A percentile compares a stretch with the other conserved stretches of the same genome.
phyloP scores from a whole-genome alignment of 2,329 filamentous ascomycete species.

The Aspergillus flavus region DNA sequence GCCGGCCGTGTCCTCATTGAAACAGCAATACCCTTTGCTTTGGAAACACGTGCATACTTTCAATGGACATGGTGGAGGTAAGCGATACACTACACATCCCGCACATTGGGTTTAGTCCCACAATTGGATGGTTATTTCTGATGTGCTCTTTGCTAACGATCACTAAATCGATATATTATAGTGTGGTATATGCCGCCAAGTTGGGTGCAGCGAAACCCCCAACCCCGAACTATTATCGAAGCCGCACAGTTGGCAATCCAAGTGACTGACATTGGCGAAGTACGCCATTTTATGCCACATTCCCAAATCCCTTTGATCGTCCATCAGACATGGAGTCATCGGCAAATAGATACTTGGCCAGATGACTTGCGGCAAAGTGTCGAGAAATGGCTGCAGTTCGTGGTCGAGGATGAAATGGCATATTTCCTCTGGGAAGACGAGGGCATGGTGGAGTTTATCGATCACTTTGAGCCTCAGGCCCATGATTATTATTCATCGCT shows the following conservation, averaged over 20 bases:
- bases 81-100: not conserved
- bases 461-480: constrained; percentile 28
- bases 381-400: constrained; percentile 32
- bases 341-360: constrained; percentile 29
- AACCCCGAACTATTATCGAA: not conserved
- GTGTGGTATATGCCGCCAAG: not conserved
- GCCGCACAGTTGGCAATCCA: not conserved
- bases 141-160: not conserved
- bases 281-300: constrained; percentile 2
- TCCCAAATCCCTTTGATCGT: constrained; percentile 34
- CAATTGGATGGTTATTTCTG: not conserved
- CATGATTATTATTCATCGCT: constrained; percentile 24
- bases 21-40: not conserved
- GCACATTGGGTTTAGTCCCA: not conserved
- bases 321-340: constrained; percentile 38
- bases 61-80: not conserved
- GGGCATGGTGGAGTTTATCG: constrained; percentile 31
- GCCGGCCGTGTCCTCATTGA: not conserved
- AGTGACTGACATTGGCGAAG: too few species aligned
- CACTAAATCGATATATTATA: not conserved
- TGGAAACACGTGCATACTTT: constrained; percentile 1
- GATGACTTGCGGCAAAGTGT: constrained; percentile 25
- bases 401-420: constrained; percentile 28
- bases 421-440: constrained; percentile 40
- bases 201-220: not conserved